Conservation (phyloP, 2,329 filamentous ascomycete species). For the Cladosporium sp. region DNA sequence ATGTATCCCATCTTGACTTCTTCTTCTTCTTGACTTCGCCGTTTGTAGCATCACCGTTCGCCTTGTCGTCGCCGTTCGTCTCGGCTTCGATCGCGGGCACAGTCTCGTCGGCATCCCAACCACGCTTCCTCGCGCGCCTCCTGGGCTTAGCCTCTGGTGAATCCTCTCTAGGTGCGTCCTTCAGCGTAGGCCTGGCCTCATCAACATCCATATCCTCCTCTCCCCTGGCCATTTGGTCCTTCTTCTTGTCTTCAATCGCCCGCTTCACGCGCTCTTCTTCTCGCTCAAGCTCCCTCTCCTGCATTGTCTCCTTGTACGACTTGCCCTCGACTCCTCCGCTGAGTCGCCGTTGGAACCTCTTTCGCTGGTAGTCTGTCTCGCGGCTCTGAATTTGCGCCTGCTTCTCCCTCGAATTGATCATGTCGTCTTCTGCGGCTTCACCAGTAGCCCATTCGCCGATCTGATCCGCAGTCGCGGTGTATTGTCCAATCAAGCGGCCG, state of each 20-base stretch:
- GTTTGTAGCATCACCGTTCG: constrained; percentile 49
- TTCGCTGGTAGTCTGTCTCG: constrained; percentile 97
- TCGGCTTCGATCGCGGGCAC: constrained; percentile 63
- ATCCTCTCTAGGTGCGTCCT: constrained; percentile 51
- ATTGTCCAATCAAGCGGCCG: constrained; percentile 80
- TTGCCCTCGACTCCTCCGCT: constrained; percentile 71
- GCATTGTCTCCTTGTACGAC: constrained; percentile 90
- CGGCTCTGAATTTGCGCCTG: constrained; percentile 87
- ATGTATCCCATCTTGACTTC: constrained; percentile 93
- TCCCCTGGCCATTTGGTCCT: constrained; percentile 65
- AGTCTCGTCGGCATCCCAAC: constrained; percentile 40
- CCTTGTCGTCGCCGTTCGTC: constrained; percentile 54
- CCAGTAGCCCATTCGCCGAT: constrained; percentile 92
- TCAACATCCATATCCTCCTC: constrained; percentile 66
- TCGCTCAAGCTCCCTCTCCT: constrained; percentile 81
- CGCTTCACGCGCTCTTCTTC: constrained; percentile 86
- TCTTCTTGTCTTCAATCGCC: constrained; percentile 76
- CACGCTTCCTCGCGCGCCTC: constrained; percentile 62
- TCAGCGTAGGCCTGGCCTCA: constrained; percentile 69
- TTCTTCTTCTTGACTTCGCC: constrained; percentile 67
- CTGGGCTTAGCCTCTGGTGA: constrained; percentile 60
- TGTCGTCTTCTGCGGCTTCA: constrained; percentile 89
- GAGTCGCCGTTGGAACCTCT: constrained; percentile 82
- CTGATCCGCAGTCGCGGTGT: constrained; percentile 87
- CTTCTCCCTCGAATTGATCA: constrained; percentile 81